Evolutionary conservation across 495 filamentous ascomycete genomes (phyloP), one percentile per base, ranked within the genome.

Genomic region (Penicillium arizonense): DNA sequence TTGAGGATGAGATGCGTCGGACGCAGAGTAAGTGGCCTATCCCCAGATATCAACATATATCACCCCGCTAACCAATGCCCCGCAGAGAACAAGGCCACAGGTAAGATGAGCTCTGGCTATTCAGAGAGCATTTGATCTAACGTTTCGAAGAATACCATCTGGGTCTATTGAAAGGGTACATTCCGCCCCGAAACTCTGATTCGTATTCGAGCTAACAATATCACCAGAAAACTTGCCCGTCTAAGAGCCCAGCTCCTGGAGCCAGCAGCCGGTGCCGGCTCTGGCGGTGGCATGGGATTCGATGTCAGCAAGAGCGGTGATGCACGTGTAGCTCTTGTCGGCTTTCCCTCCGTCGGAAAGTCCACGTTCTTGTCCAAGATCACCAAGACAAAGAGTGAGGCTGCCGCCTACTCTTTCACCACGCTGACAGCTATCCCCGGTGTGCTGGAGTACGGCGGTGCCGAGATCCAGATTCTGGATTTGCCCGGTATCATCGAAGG

Each of bases 291-390:
- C 3, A 76, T 82, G 3, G 95, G 95, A 12, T 99, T 99, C 74
- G 95, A 99, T 65, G 95, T 99, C 38, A 91, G 87, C 70, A 99
- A 99, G 72, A 90, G 85, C 60, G 95, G 95, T 57, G 95, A 99
- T 76, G 95, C 95, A 0, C 88, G 95, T 50, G 97, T 99, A 66
- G 93, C 95, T 1, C 83, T 99, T 13, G 95, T 99, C 46, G 95
- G 95, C 37, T 97, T 99, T 57, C 95, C 95, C 0, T 99, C 95
- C 1, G 95, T 99, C 40, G 95, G 95, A 63, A 99, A 99, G 75
- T 99, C 95, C 8, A 99, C 95, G 0, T 97, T 99, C 62, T 73
- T 99, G 26, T 97, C 95, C 52, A 97, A 99, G 65, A 96, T 99
- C 72, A 99, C 95, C 49, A 97, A 97, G 71, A 99, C 95, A 24